Conservation (phyloP, 768 basidiomycete species). For the Ephemerocybe angulata region DNA sequence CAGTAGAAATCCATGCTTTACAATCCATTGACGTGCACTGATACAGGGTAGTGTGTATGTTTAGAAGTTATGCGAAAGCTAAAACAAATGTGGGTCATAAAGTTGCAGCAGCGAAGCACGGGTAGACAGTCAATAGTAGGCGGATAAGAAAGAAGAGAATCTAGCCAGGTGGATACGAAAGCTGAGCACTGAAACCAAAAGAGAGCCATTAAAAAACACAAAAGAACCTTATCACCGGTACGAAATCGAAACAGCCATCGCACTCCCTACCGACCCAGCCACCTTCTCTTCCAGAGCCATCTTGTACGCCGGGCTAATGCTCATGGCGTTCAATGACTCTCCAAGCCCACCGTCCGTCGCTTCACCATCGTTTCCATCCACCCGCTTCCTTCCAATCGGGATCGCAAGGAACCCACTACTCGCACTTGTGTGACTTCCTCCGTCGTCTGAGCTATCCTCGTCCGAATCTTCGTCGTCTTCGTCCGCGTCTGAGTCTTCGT, state of each 20-base stretch:
- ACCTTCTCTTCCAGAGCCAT: constrained; percentile 12
- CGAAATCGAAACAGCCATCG: constrained; percentile 5
- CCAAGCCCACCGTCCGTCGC: constrained; percentile 50
- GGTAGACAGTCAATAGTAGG: too few species aligned
- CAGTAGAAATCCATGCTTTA: too few species aligned
- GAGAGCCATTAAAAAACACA: not conserved
- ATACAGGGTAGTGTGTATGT: too few species aligned
- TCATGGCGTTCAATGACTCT: constrained; percentile 74
- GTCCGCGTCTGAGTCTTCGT: constrained; percentile 64
- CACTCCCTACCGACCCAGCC: constrained; percentile 15
- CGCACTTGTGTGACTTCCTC: not conserved
- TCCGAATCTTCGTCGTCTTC: constrained; percentile 44
- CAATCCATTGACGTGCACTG: too few species aligned
- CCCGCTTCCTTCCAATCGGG: constrained; percentile 10
- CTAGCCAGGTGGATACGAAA: too few species aligned
- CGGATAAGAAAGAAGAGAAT: too few species aligned
- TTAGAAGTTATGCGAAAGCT: too few species aligned
- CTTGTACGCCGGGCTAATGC: constrained; percentile 61
- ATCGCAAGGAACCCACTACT: constrained; percentile 15
- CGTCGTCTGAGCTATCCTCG: constrained; percentile 11
- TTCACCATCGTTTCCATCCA: constrained; percentile 28
- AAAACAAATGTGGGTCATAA: too few species aligned
- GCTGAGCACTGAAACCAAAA: too few species aligned
- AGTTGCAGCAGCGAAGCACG: too few species aligned
- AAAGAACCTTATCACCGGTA: not conserved